Conservation (phyloP, 2,329 filamentous ascomycete species). For the Xylaria sp. region DNA sequence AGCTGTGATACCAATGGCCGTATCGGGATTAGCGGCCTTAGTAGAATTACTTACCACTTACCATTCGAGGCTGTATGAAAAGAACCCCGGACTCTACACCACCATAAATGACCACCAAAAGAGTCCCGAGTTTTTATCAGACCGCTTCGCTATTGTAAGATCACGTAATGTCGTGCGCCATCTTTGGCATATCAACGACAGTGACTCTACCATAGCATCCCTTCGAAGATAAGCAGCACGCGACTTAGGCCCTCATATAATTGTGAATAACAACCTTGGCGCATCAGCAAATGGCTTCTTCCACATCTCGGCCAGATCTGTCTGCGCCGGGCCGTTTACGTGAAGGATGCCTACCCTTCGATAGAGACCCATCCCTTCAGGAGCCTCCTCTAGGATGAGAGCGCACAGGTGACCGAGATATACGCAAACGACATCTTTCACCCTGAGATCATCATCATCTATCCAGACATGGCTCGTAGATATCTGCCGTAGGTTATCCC, state of each 20-base stretch:
- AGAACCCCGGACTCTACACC: too few relatives aligned
- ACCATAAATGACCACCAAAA: too few relatives aligned
- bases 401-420: neutral
- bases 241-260: neutral
- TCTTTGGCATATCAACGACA: neutral
- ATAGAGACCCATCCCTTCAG: neutral
- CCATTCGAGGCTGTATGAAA: too few relatives aligned
- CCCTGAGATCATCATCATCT: neutral
- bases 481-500: neutral
- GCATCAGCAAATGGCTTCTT: neutral
- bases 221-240: neutral
- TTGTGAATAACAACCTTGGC: neutral
- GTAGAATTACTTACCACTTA: neutral
- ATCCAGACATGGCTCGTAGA: neutral
- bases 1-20: neutral
- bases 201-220: neutral
- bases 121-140: too few relatives aligned
- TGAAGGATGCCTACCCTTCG: neutral
- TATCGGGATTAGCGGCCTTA: neutral
- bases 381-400: neutral
- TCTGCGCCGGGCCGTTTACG: neutral
- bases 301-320: neutral
- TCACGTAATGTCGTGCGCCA: neutral
- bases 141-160: too few relatives aligned
- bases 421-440: neutral